Evolutionary conservation across 2,329 filamentous ascomycete genomes (phyloP), one percentile per base, ranked within the genome.

Genomic region (Teratosphaeria nubilosa): DNA sequence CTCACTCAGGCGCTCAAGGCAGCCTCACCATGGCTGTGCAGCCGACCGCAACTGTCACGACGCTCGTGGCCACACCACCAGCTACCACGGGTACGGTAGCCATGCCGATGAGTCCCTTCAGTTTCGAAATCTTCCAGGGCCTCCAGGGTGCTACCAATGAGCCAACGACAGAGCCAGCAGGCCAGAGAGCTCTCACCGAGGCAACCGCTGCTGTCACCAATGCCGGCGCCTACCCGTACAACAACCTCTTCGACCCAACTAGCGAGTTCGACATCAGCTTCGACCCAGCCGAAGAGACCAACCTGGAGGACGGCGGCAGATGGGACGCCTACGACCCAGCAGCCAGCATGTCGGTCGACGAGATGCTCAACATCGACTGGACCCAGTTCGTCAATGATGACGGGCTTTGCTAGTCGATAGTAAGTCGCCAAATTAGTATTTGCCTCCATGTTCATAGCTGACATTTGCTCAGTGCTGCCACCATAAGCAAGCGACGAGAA

Each of bases 181-280:
- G 24, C 16, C 51, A 16, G 51, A 53, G 5, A 14, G 22, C 25
- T 53, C 25, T 53, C 31, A 53, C 25, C 1, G 31, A 30, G 25
- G 51, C 31, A 31, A 58, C 51, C 24, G 25, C 25, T 30, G 16
- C 7, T 30, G 25, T 53, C 51, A 53, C 51, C 20, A 53, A 53
- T 53, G 25, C 7, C 13, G 31, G 51, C 51, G 13, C 51, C 31
- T 53, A 45, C 32, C 53, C 20, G 41, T 48, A 48, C 20, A 48
- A 48, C 41, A 48, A 60, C 32, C 27, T 62, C 31, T 66, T 65
- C 55, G 56, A 65, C 50, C 64, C 62, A 4, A 58, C 56, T 54
- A 56, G 45, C 45, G n/a, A 63, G 56, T 61, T 59, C 54, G 53
- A 60, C 24, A 50, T 61, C 58, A 61, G 56, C 57, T 65, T 64